Percentiles rank a stretch among this genome's conserved stretches.
These are phyloP conservation scores for Glycyrrhiza uralensis DNA, from an alignment of 306 rosid genomes.

Conservation along the genomic window DNA sequence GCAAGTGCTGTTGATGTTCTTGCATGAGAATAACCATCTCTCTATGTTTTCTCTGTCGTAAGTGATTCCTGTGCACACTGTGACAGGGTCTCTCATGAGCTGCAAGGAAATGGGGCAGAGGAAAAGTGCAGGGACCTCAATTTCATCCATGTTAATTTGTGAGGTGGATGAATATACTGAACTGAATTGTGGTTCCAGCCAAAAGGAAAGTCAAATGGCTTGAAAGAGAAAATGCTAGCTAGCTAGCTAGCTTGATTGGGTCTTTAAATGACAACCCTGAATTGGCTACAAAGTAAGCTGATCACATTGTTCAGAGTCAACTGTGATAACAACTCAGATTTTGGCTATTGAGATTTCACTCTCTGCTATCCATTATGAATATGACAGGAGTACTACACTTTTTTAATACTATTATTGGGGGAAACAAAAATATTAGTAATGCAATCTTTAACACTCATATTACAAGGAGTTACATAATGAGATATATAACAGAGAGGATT, in stretches of 20 bases:
- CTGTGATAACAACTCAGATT: not conserved
- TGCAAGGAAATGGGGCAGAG: slow-evolving; percentile 70
- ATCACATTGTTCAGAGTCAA: not conserved
- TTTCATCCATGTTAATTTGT: slow-evolving; percentile 29
- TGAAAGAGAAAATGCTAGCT: not conserved
- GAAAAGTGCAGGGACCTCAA: slow-evolving; percentile 50
- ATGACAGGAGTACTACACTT: not conserved
- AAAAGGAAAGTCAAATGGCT: not conserved
- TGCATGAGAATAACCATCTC: slow-evolving; percentile 51
- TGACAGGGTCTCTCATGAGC: slow-evolving; percentile 74
- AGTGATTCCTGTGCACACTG: slow-evolving; percentile 64
- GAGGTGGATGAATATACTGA: not conserved
- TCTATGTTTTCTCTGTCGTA: slow-evolving; percentile 60
- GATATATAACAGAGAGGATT: too few species aligned
- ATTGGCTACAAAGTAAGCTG: not conserved
- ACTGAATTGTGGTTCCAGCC: not conserved
- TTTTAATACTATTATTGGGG: not conserved
- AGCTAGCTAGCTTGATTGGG: too few species aligned
- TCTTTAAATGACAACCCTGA: not conserved
- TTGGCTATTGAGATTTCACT: not conserved
- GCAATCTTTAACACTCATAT: not conserved
- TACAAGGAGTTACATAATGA: too few species aligned
- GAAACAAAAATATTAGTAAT: not conserved
- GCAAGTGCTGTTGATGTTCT: slow-evolving; percentile 28
- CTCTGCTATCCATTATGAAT: not conserved